phyloP scores from a whole-genome alignment of 148 eudicot genomes.

The Persicaria tinctoria region DNA sequence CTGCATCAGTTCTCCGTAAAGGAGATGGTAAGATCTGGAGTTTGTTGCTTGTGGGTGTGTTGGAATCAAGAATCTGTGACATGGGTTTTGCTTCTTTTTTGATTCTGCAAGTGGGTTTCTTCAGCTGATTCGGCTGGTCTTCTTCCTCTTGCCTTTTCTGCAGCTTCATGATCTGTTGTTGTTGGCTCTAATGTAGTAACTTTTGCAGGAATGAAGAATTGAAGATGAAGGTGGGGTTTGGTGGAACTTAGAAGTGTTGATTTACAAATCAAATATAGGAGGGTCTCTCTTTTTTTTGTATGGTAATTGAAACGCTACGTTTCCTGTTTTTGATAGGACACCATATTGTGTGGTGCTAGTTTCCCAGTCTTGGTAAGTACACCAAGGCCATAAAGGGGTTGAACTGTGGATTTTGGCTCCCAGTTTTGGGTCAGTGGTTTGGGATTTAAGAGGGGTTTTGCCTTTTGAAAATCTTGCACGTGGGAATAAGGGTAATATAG shows the following conservation, averaged over 20 bases:
- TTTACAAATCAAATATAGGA: constrained; percentile 28
- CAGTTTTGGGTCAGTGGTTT: no score
- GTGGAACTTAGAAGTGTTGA: constrained; percentile 24
- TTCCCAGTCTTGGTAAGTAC: background rate
- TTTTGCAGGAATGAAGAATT: constrained; percentile 14
- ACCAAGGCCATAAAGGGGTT: background rate
- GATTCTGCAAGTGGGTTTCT: background rate
- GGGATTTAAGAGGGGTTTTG: no score
- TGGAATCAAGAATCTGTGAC: background rate
- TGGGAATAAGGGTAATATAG: background rate
- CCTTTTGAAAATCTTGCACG: no score
- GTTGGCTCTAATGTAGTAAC: background rate
- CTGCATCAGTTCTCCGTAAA: background rate
- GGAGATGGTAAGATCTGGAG: background rate
- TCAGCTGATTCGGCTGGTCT: background rate
- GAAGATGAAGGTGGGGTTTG: constrained; percentile 8
- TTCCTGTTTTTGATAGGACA: constrained; percentile 17
- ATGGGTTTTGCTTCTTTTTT: background rate
- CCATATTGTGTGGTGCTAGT: constrained; percentile 32
- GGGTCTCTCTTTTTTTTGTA: constrained; percentile 17
- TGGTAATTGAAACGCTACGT: constrained; percentile 49
- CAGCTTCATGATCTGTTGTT: background rate
- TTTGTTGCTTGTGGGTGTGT: background rate
- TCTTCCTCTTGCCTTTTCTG: background rate
- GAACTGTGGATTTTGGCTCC: no score